A percentile compares a stretch with the other conserved stretches of the same genome.
Conservation (phyloP, 2,329 filamentous ascomycete genomes). For the Botryosphaeria dothidea region DNA sequence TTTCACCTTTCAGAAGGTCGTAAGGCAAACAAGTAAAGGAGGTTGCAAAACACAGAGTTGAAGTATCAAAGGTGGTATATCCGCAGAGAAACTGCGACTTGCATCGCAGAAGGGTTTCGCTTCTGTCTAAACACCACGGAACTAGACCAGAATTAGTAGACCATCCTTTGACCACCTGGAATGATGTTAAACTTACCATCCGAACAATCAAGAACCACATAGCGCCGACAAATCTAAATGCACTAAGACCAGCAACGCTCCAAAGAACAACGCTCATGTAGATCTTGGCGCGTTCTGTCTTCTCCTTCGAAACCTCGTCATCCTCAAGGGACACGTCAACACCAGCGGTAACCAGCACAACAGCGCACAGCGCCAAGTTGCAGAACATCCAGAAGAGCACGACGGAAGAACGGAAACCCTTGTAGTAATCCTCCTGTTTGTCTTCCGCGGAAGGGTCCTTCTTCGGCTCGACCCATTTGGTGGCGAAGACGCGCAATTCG, state of each 20-base stretch:
- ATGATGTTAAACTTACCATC: conserved; percentile 33
- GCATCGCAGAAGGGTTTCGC: background rate
- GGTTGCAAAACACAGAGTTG: background rate
- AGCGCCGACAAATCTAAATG: conserved; percentile 84
- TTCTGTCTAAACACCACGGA: conserved; percentile 23
- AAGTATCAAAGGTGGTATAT: background rate
- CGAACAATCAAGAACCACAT: conserved; percentile 81
- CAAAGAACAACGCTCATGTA: conserved; percentile 88
- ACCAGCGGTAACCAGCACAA: conserved; percentile 84
- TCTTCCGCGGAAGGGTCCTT: conserved; percentile 64
- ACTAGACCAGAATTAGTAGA: conserved; percentile 19
- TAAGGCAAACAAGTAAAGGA: background rate
- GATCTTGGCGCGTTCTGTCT: conserved; percentile 65
- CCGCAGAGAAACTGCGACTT: background rate
- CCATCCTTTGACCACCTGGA: conserved; percentile 22
- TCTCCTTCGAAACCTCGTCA: conserved; percentile 31
- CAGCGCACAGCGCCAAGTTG: conserved; percentile 83
- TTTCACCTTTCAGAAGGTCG: background rate
- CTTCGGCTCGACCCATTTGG: conserved; percentile 74
- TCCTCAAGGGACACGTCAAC: conserved; percentile 58
- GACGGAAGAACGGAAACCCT: conserved; percentile 87
- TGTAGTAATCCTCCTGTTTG: conserved; percentile 97
- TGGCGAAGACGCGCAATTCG: conserved; percentile 72
- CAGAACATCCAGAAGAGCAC: conserved; percentile 96
- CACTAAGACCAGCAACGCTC: conserved; percentile 80